A percentile compares a stretch with the other conserved stretches of the same genome.
Evolutionary conservation across 257 asterid genomes (phyloP).

Genomic region (Solanum appendiculatum): DNA sequence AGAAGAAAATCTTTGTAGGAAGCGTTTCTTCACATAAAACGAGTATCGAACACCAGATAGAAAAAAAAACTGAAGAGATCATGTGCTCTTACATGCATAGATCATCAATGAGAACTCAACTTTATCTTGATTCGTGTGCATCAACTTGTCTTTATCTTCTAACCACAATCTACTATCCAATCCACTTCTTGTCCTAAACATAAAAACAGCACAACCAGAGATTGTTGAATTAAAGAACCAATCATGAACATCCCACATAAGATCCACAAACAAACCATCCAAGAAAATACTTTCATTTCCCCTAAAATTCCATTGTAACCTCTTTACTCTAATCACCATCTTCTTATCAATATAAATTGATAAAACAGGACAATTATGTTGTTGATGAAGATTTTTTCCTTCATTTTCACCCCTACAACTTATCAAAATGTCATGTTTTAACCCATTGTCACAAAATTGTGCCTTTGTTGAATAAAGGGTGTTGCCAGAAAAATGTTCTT

Average conservation of each 20-base stretch:
- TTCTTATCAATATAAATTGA: constrained; percentile 67
- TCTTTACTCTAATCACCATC: constrained; percentile 62
- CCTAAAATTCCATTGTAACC: constrained; percentile 92
- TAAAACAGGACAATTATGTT: constrained; percentile 36
- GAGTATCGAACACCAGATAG: rapidly evolving
- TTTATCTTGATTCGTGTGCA: constrained; percentile 42
- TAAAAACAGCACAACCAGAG: constrained; percentile 58
- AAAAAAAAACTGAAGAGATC: background rate
- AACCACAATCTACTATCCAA: constrained; percentile 85
- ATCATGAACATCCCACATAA: constrained; percentile 95
- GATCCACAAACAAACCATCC: constrained; percentile 77
- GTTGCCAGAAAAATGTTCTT: constrained; percentile 69
- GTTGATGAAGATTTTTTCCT: constrained; percentile 15
- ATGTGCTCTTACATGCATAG: constrained; percentile 53
- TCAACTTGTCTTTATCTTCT: constrained; percentile 45
- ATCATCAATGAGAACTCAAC: constrained; percentile 70
- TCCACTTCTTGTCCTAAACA: constrained; percentile 92
- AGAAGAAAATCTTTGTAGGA: background rate
- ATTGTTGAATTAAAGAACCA: constrained; percentile 50
- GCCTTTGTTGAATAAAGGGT: constrained; percentile 67
- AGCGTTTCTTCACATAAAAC: background rate
- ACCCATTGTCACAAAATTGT: constrained; percentile 45
- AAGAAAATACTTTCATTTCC: constrained; percentile 83
- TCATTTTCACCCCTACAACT: constrained; percentile 55
- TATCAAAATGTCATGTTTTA: constrained; percentile 51